phyloP scores from a whole-genome alignment of 176 grass and related monocot genomes.

The Puccinellia tenuiflora region DNA sequence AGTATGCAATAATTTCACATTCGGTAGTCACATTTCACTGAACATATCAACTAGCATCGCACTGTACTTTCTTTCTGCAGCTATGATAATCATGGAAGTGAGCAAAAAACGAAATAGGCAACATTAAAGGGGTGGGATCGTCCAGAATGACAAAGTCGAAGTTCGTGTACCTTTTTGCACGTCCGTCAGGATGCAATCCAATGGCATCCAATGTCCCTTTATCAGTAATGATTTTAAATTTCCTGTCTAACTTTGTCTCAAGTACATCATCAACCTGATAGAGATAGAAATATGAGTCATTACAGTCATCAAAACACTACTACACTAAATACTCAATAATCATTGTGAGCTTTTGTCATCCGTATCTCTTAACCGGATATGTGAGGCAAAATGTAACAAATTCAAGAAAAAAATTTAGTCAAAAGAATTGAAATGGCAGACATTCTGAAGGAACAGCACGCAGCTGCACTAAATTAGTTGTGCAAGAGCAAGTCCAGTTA shows the following conservation, averaged over 20 bases:
- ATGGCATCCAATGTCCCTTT: slow-evolving; percentile 98
- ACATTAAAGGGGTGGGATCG: neutral
- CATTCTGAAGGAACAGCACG: neutral
- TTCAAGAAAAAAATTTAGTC: neutral
- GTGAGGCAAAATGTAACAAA: neutral
- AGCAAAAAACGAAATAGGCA: neutral
- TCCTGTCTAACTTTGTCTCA: slow-evolving; percentile 86
- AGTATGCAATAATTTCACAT: neutral
- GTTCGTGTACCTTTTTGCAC: slow-evolving; percentile 56
- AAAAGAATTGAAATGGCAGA: slow-evolving; percentile 8
- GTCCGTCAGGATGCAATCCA: slow-evolving; percentile 86
- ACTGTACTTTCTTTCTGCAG: neutral
- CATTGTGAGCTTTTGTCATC: neutral
- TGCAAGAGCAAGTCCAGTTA: neutral
- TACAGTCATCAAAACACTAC: neutral
- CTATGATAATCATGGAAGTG: neutral
- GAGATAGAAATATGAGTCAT: slow-evolving; percentile 16
- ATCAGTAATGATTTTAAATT: slow-evolving; percentile 76
- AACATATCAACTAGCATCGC: neutral
- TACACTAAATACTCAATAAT: neutral
- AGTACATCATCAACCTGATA: slow-evolving; percentile 86
- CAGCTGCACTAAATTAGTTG: neutral
- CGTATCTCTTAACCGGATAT: neutral
- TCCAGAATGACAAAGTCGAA: neutral
- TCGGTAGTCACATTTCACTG: neutral